A percentile compares a stretch with the other conserved stretches of the same genome.
These are phyloP conservation scores for Symbiodinium natans DNA, from an alignment of 73 alveolate species.

Conservation along the genomic window DNA sequence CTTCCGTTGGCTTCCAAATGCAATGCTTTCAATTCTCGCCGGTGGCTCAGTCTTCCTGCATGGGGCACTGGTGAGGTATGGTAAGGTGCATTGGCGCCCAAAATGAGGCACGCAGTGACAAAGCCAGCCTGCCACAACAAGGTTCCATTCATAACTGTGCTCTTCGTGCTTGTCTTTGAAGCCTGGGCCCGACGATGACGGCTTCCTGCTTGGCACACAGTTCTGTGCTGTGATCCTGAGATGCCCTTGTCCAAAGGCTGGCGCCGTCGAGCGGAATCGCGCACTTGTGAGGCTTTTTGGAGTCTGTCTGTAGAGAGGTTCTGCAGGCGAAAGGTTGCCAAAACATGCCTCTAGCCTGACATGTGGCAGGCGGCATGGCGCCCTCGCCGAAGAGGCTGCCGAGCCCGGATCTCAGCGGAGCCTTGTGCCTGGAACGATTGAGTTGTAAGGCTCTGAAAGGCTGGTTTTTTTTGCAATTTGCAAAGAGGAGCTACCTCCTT, in stretches of 20 bases:
- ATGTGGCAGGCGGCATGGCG: not conserved
- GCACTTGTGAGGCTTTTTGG: not conserved
- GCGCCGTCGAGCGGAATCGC: not conserved
- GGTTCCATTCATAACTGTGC: not conserved
- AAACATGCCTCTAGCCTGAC: no score
- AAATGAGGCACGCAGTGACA: no score
- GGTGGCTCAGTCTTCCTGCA: not conserved
- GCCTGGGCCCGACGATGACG: not conserved
- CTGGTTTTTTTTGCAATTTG: no score
- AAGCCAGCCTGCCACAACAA: not conserved
- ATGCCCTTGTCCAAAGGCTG: not conserved
- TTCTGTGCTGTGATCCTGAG: not conserved
- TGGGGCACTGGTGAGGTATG: no score
- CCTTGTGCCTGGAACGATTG: no score
- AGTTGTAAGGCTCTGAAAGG: no score
- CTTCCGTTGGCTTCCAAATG: constrained; percentile 21
- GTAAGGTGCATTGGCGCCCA: no score
- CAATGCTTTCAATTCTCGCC: not conserved
- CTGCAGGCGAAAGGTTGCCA: no score
- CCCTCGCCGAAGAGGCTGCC: not conserved
- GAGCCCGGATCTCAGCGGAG: not conserved
- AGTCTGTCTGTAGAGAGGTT: not conserved
- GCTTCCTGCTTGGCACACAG: no score
- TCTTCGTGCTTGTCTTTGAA: not conserved
- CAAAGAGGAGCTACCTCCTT: no score